phyloP scores from a whole-genome alignment of 768 basidiomycete species.

The Paxillus involutus region DNA sequence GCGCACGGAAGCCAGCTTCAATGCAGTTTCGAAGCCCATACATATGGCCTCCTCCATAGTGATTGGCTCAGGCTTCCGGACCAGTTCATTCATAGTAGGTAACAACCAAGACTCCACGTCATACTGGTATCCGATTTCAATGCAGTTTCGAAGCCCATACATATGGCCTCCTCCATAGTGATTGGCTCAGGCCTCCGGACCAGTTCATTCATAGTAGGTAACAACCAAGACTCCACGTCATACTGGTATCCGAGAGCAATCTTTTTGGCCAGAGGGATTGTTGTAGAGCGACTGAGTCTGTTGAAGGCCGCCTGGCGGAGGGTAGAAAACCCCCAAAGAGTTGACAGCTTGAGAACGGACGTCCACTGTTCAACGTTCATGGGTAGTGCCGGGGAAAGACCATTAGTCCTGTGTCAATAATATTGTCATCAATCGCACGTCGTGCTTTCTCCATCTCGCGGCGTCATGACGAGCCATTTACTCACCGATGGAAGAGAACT shows the following conservation, averaged over 20 bases:
- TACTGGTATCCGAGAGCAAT: constrained; percentile 32
- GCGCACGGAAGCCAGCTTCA: constrained; percentile 14
- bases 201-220: constrained; percentile 36
- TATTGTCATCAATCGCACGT: background rate
- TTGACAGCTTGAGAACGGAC: constrained; percentile 36
- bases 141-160: constrained; percentile 24
- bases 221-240: constrained; percentile 33
- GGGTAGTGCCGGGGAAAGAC: constrained; percentile 18
- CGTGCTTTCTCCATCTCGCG: background rate
- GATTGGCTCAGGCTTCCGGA: constrained; percentile 2
- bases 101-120: constrained; percentile 34
- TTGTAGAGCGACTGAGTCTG: constrained; percentile 6
- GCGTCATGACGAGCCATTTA: background rate
- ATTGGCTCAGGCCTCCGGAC: constrained; percentile 4
- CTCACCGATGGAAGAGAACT: constrained; percentile 14
- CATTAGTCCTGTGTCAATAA: background rate
- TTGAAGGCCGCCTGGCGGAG: constrained; percentile 30
- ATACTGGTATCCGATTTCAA: constrained; percentile 29
- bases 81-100: constrained; percentile 35
- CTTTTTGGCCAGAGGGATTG: constrained; percentile 28
- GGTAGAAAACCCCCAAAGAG: constrained; percentile 34
- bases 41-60: constrained; percentile 23
- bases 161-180: constrained; percentile 23
- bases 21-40: constrained; percentile 23
- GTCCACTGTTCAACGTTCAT: constrained; percentile 33